Evolutionary conservation across 106 monocot genomes (phyloP).

Genomic region (Platanthera guangdongensis): DNA sequence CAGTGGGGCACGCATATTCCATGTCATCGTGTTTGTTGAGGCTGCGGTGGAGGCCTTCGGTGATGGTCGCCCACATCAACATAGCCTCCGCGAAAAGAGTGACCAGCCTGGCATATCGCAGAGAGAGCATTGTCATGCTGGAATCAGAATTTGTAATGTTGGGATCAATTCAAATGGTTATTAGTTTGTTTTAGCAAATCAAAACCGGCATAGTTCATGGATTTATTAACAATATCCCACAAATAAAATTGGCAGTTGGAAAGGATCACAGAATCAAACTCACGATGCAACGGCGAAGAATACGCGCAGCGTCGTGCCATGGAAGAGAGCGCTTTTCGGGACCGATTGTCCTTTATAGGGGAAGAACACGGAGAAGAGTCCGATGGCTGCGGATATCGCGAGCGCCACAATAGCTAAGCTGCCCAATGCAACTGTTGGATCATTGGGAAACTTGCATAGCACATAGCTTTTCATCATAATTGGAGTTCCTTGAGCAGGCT

Average conservation of each 20-base stretch:
- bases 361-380: conserved; percentile 37
- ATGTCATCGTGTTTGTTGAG: conserved; percentile 46
- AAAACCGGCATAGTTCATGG: neutral
- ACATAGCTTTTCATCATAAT: conserved; percentile 46
- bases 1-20: conserved; percentile 47
- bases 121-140: too few relatives aligned
- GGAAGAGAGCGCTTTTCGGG: conserved; percentile 35
- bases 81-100: conserved; percentile 39
- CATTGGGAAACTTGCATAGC: conserved; percentile 67
- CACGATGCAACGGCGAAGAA: conserved; percentile 66
- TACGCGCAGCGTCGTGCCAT: conserved; percentile 23
- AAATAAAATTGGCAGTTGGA: too few relatives aligned
- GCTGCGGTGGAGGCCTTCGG: conserved; percentile 49
- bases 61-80: conserved; percentile 75
- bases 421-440: conserved; percentile 57
- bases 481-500: conserved; percentile 60
- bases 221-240: neutral
- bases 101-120: conserved; percentile 26
- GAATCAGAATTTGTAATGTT: too few relatives aligned
- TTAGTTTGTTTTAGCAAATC: neutral
- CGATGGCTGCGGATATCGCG: conserved; percentile 18
- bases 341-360: conserved; percentile 54
- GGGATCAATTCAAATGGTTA: neutral
- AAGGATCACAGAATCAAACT: conserved; percentile 10
- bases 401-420: conserved; percentile 26